Evolutionary conservation across 2,329 filamentous ascomycete genomes (phyloP), one percentile per base, ranked within the genome.

Genomic region (Rutstroemia sp.): DNA sequence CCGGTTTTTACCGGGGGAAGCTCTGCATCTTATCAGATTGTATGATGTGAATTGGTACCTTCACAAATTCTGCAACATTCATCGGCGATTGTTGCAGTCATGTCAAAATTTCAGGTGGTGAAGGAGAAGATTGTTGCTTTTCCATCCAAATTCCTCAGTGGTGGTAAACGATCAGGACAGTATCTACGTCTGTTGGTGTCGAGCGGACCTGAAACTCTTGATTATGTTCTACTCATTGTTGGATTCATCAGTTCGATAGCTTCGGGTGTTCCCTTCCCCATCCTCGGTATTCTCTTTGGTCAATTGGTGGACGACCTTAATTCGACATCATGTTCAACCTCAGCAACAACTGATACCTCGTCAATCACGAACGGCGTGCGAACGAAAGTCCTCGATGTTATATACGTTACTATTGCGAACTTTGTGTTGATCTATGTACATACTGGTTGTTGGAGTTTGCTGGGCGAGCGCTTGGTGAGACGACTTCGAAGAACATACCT

Each of bases 281-380:
- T 86, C n/a, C 77, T 86, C 63, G 82, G 79, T 56, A 82, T 86
- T 60, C 71, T 86, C 49, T 86, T 86, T 61, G 83, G 83, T 60
- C 74, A 86, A 67, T 76, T 86, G 9, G 73, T 86, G 58, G 81
- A 86, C 63, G 75, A 83, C 59, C 74, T 86, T 65, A 84, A 84
- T 64, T 69, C 72, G 12, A 77, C 78, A 21, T 77, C 79, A 17
- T 65, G 61, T 54, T 49, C 21, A 8, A 48, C 51, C 8, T 48
- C 51, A 23, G 16, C 56, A 21, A 16, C 56, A 21, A 37, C 25
- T 23, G 30, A 46, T n/a, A 39, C 53, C 25, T 45, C 51, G 3
- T 30, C 49, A 30, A 41, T 54, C 5, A 42, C 54, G 10, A 34
- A 53, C 9, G 54, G 48, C 37, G 55, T 65, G 51, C 51, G 54